Conservation (phyloP, 2,329 filamentous ascomycete genomes). For the Leptographium lundbergii region DNA sequence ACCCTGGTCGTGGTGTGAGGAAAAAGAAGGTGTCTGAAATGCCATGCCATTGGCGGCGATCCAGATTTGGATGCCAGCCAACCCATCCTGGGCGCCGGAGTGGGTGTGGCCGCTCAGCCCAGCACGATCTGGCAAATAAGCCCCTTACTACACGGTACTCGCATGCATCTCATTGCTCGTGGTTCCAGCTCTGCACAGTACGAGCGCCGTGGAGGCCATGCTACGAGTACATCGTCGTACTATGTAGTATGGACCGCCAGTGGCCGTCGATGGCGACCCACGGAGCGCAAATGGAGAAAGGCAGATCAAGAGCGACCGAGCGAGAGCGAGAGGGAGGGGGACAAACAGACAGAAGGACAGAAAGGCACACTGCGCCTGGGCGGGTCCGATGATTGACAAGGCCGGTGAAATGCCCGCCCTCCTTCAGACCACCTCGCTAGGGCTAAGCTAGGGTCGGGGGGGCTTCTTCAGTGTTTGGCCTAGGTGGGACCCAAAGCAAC, state of each 20-base stretch:
- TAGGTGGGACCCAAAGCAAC: neutral
- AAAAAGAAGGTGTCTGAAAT: neutral
- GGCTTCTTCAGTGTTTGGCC: neutral
- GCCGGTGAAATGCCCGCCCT: neutral
- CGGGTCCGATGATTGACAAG: slow-evolving; percentile 2
- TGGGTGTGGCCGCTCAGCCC: neutral
- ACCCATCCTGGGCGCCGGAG: neutral
- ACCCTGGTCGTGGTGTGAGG: slow-evolving; percentile 1
- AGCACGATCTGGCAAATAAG: neutral
- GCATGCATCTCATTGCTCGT: neutral
- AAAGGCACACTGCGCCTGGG: neutral
- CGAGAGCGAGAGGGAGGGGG: no score
- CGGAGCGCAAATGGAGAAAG: no score
- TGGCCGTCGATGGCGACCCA: no score
- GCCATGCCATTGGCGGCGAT: slow-evolving; percentile 7
- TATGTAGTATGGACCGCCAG: no score
- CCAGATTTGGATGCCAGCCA: slow-evolving; percentile 3
- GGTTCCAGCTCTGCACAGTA: no score
- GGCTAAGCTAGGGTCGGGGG: neutral
- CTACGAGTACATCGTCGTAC: no score
- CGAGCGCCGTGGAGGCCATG: no score
- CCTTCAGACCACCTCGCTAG: neutral
- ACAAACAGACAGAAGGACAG: neutral
- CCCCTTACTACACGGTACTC: neutral
- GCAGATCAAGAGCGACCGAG: no score